Base-by-base conservation (phyloP, 176 grass and related monocot genomes). In the Olyra latifolia region DNA sequence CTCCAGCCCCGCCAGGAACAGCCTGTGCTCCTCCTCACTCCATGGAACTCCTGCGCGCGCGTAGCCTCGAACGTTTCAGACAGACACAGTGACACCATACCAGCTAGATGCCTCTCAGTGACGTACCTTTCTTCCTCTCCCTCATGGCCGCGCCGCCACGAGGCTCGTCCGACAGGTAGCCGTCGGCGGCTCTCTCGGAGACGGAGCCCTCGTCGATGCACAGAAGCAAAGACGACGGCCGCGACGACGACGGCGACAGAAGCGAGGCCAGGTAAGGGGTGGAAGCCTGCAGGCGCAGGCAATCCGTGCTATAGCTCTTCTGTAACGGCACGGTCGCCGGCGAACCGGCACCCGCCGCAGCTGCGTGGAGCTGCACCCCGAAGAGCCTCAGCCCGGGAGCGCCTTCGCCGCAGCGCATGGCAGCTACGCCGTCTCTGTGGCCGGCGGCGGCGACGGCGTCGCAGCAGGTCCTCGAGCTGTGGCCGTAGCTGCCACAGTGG, bases 11-110 rank as follows among this genome's bases (percentile, higher is more conserved):
- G 24, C 72, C 14, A 95, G 50, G 84, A 95, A 95, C 60, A 88
- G 52, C 72, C 84, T 76, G 57, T 95, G 92, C 41, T 94, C 92
- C 80, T 94, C 88, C 78, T 91, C 88, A 41, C 80, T 95, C 92
- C 92, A 95, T 8, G 92, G 81, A 57, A 95, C 84, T 20, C 92
- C 89, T 91, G n/a, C n/a, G n/a, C n/a, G 17, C 64, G 23, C 30
- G 54, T 32, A 84, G 80, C 42, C 17, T 53, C 49, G 2, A 53
- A 20, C 49, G 7, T 52, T 52, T 19, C n/a, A n/a, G n/a, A n/a
- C 5, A 52, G 48, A 19, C 20, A 53, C 49, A 20, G n/a, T n/a
- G n/a, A n/a, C n/a, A n/a, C n/a, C n/a, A n/a, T n/a, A n/a, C n/a
- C n/a, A n/a, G n/a, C n/a, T n/a, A 53, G 2, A 8, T 53, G 49